Percentiles rank a stretch among this genome's conserved stretches.
These are phyloP conservation scores for Avicennia marina DNA, from an alignment of 257 asterid genomes.

Conservation along the genomic window DNA sequence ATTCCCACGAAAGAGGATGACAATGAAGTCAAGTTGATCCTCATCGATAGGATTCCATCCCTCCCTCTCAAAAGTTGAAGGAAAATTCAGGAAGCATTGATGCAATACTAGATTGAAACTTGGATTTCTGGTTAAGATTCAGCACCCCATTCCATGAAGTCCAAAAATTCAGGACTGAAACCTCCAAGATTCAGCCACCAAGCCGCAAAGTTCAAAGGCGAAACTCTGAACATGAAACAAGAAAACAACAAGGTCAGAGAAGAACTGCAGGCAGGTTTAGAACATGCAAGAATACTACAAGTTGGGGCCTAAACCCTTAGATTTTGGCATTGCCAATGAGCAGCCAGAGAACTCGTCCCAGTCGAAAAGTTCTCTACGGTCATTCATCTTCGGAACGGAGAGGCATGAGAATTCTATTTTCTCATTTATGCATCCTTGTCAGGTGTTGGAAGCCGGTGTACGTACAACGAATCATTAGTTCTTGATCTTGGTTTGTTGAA, in stretches of 20 bases:
- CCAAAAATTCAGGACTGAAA: constrained; percentile 70
- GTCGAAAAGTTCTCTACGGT: constrained; percentile 48
- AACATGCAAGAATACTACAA: constrained; percentile 56
- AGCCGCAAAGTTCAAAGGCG: constrained; percentile 94
- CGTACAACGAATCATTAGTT: too few species aligned
- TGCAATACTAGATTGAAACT: constrained; percentile 73
- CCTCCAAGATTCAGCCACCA: constrained; percentile 89
- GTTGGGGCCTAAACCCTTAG: constrained; percentile 58
- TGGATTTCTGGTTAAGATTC: constrained; percentile 90
- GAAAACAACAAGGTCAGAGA: constrained; percentile 82
- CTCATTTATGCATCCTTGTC: too few species aligned
- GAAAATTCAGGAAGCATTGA: constrained; percentile 59
- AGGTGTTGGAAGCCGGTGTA: too few species aligned
- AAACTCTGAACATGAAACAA: constrained; percentile 85
- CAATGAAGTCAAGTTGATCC: constrained; percentile 29
- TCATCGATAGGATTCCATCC: constrained; percentile 22
- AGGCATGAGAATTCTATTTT: constrained; percentile 65
- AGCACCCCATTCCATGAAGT: constrained; percentile 87
- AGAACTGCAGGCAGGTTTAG: constrained; percentile 66
- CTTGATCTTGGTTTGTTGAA: background rate
- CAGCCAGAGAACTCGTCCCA: constrained; percentile 48
- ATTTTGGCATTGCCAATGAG: constrained; percentile 52
- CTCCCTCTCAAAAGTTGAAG: constrained; percentile 53
- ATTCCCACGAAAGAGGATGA: constrained; percentile 21
- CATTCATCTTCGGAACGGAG: constrained; percentile 75